Evolutionary conservation across 495 filamentous ascomycete genomes (phyloP), one percentile per base, ranked within the genome.

Genomic region (Aspergillus conjunctus): DNA sequence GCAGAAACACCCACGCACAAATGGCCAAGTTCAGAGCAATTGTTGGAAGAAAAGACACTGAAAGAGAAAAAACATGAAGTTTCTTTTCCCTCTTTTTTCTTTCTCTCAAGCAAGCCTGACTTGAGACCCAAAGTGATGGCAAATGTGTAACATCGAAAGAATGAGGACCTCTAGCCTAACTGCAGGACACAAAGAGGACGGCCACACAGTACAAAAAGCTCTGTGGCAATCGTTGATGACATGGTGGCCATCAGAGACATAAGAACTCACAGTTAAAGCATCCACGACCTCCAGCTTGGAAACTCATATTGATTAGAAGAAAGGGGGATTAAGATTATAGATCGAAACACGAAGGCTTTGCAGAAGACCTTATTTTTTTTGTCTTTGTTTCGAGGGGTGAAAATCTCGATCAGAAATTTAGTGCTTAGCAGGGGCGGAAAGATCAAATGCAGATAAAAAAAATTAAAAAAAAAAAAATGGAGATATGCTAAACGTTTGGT

Each of bases 251-350:
- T 33, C 51, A 60, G 43, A 62, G 33, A 58, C 54, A 33, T 56
- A 58, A 60, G 64, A 58, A 90, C 88, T 78, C 73, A 91, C 88
- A 91, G 79, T 92, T 92, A 80, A 89, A 92, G 80, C 89, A 92
- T 59, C 83, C 87, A 72, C 88, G 87, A 64, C 79, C 81, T 73
- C 78, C 76, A 64, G 71, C 64, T 68, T 78, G 78, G 62, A 71
- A 78, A 59, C 82, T 80, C 81, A 84, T 84, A 61, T 64, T 80
- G 67, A 65, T 50, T 48, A 50, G 37, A 41, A 59, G 48, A 41
- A 5, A 26, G 26, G 26, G 26, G 56, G 55, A 55, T 52, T 49
- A 32, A 20, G 58, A 49, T 33, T 50, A 55, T 58, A 67, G 66
- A 49, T 52, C 17, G 39, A 30, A 22, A 43, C 11, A 33, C 31